Evolutionary conservation across 768 basidiomycete genomes (phyloP).

Genomic region (Mycena haematopus): DNA sequence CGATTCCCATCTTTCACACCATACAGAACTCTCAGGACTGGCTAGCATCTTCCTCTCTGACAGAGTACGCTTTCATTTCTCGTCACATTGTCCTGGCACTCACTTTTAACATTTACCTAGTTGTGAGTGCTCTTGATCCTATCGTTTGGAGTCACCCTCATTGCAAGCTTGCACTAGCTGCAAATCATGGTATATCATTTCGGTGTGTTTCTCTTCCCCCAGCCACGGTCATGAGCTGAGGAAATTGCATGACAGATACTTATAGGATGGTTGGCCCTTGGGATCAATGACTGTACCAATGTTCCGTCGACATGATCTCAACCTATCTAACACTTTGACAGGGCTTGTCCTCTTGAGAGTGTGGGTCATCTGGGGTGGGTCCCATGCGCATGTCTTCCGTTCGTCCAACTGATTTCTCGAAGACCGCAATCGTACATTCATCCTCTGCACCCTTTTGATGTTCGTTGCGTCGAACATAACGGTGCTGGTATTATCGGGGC

Average conservation of each 20-base stretch:
- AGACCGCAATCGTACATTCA: conserved; percentile 21
- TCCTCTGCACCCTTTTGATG: conserved; percentile 5
- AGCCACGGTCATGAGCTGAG: background rate
- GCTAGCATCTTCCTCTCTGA: conserved; percentile 2
- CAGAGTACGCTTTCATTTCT: background rate
- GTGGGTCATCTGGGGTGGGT: conserved; percentile 43
- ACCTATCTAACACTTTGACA: conserved; percentile 20
- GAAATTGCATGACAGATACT: conserved; percentile 30
- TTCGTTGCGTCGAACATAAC: background rate
- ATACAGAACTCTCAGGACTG: conserved; percentile 1
- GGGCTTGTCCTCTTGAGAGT: conserved; percentile 47
- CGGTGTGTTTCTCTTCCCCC: background rate
- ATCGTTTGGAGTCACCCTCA: background rate
- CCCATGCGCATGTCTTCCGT: background rate
- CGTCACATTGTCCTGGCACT: background rate
- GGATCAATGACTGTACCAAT: conserved; percentile 42
- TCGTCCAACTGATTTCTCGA: background rate
- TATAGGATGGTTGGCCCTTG: conserved; percentile 44
- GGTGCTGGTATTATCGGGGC: background rate
- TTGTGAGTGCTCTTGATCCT: conserved; percentile 2
- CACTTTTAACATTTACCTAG: background rate
- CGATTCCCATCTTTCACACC: background rate
- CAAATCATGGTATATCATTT: background rate
- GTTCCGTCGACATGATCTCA: background rate
- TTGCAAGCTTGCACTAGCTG: background rate